Conservation (phyloP, 805 yeast genomes). For the Barnettozyma pratensis region DNA sequence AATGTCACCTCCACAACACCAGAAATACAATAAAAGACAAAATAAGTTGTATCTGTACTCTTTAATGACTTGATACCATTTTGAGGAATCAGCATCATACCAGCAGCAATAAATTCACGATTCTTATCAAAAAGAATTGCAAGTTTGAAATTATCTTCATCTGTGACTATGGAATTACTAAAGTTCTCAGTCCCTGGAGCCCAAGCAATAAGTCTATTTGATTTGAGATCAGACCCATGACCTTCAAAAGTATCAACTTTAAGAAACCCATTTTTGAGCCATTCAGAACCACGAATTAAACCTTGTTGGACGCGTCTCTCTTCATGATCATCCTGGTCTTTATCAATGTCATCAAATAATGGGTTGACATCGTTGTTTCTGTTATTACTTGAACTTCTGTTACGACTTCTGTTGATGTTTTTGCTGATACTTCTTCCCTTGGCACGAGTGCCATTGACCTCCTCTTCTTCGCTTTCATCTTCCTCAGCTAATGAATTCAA, state of each 20-base stretch:
- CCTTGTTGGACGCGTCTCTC: constrained; percentile 25
- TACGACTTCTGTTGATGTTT: background rate
- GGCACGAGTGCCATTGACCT: constrained; percentile 10
- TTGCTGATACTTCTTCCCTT: background rate
- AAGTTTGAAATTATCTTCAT: constrained; percentile 51
- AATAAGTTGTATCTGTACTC: constrained; percentile 56
- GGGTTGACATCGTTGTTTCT: constrained; percentile 18
- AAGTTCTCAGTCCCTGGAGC: constrained; percentile 51
- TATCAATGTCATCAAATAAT: constrained; percentile 9
- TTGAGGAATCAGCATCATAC: constrained; percentile 60
- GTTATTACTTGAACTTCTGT: background rate
- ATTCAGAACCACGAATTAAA: constrained; percentile 41
- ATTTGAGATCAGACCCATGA: constrained; percentile 41
- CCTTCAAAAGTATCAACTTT: constrained; percentile 45
- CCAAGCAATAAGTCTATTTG: constrained; percentile 54
- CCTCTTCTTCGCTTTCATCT: constrained; percentile 17
- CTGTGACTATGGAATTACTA: constrained; percentile 33
- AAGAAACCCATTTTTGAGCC: constrained; percentile 41
- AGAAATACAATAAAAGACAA: constrained; percentile 67
- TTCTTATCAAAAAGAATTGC: constrained; percentile 62
- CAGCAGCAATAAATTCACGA: constrained; percentile 64
- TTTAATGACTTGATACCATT: constrained; percentile 56
- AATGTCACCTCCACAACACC: constrained; percentile 70
- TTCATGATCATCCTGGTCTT: constrained; percentile 21
- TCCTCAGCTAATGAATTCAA: constrained; percentile 18